These are phyloP conservation scores for Trichoderma brevicompactum DNA, from an alignment of 2,329 filamentous ascomycete genomes.

Conservation along the genomic window DNA sequence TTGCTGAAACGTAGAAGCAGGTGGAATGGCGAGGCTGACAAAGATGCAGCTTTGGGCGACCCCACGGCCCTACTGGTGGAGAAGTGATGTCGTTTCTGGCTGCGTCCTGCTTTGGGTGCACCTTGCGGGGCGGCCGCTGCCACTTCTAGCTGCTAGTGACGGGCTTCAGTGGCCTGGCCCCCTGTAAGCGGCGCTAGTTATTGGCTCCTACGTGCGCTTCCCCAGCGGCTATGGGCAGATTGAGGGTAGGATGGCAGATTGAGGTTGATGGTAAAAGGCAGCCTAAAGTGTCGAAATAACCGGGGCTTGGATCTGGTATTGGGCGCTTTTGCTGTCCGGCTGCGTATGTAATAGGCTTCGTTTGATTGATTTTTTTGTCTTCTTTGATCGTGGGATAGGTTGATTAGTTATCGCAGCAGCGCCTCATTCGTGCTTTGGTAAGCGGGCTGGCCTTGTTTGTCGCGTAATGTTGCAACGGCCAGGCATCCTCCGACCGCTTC, in stretches of 20 bases:
- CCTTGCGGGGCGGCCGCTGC: conserved; percentile 23
- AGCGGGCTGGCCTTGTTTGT: conserved; percentile 7
- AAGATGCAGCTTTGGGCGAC: conserved; percentile 17
- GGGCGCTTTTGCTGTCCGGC: background rate
- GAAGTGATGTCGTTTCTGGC: conserved; percentile 27
- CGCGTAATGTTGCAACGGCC: background rate
- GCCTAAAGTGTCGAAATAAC: background rate
- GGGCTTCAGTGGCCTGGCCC: conserved; percentile 15
- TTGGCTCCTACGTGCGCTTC: background rate
- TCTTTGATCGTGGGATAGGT: background rate
- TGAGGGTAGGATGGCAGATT: background rate
- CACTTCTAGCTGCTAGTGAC: conserved; percentile 9
- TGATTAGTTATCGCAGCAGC: background rate
- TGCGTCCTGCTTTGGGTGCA: background rate
- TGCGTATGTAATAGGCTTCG: background rate
- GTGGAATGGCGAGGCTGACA: conserved; percentile 31
- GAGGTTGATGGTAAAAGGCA: background rate
- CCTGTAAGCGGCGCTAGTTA: conserved; percentile 23
- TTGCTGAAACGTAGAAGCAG: conserved; percentile 23
- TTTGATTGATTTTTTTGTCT: too few species aligned
- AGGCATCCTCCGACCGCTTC: conserved; percentile 5
- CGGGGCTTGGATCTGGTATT: too few species aligned
- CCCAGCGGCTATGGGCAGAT: background rate
- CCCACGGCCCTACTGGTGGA: conserved; percentile 21
- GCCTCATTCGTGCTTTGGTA: conserved; percentile 4